Evolutionary conservation across 805 yeast genomes (phyloP), one percentile per base, ranked within the genome.

Genomic region (Nakazawaea molendinolei): DNA sequence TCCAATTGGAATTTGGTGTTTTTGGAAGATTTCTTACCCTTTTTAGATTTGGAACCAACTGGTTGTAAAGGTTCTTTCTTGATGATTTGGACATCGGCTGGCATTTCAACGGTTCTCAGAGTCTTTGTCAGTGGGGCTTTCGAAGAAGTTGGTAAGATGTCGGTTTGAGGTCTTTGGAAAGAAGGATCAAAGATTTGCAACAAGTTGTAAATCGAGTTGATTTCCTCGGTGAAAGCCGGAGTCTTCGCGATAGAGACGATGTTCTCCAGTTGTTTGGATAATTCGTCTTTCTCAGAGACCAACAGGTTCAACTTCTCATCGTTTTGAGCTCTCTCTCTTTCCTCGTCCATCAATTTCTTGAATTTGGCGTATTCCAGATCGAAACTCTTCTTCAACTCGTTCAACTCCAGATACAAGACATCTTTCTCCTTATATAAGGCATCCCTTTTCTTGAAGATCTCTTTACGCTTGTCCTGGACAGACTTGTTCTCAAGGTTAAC

Each of bases 151-250:
- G 44, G 46, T 18, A 44, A 16, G 23, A 41, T 40, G 18, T 53
- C 33, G 29, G 47, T 39, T 40, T 60, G 63, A 34, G 82, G 76
- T 56, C 73, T 76, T 52, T 76, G 85, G 60, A 74, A 78, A 31
- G 79, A 54, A 47, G 94, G 92, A 54, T 87, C 95, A 49, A 92
- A 85, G 60, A 74, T 74, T 24, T 63, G 53, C 55, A 89, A 69
- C 55, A 87, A 69, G 38, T 71, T 65, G 59, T 87, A 85, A 51
- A 92, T 83, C 44, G 80, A 67, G 46, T 70, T 69, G 50, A 90
- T 80, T 63, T 92, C 95, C 30, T 63, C 63, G 41, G 80, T 75
- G 63, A 82, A 89, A 19, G 97, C 97, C 20, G 97, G 95, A 48
- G 63, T 62, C 29, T 61, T 59, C 31, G 87, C 87, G 44, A 76